Evolutionary conservation across 768 basidiomycete species (phyloP), one percentile per base, ranked within the genome.

Genomic region (Phlebiopsis flavidoalba): DNA sequence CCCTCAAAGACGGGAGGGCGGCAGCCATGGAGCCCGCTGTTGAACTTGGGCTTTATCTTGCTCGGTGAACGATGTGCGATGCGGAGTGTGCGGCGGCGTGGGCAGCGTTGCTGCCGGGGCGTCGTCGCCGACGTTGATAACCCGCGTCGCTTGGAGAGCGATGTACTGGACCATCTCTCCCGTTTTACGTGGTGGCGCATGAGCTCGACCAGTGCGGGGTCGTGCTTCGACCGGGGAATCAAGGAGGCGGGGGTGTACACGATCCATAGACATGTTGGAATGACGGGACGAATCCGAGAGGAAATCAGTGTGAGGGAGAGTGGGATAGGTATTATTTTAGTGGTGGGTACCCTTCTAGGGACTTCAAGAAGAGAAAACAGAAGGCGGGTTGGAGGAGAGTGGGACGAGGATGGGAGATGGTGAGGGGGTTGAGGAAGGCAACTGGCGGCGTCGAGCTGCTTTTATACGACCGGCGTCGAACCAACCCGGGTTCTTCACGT

Each of bases 101-200:
- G 86, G 85, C 26, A 84, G 78, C 31, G 68, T 61, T 26, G 66
- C 74, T 59, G 70, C 71, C 65, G 64, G 76, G 21, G 35, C 40
- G 55, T 86, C 85, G 68, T 81, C 82, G 36, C 86, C 83, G 57
- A 91, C 79, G 60, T 79, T 80, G 73, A 98, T 91, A 63, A 92
- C 88, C 62, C 81, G 84, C 64, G 82, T 83, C 48, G 89, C 82
- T 77, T 87, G 85, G 70, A 84, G 83, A 55, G 94, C 91, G 67
- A 98, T 83, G 75, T 91, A 87, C 60, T 83, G 72, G 71, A 98
- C 83, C 89, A 98, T 95, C 60, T 93, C 90, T 70, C 80, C 77
- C 5, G 92, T 84, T n/a, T n/a, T 51, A 98, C 91, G 31, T 83
- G 85, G 67, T 81, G 84, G 64, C 82, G 77, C 77, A 98, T 80